These are phyloP conservation scores for Suillus spraguei DNA, from an alignment of 768 basidiomycete genomes.

Conservation along the genomic window DNA sequence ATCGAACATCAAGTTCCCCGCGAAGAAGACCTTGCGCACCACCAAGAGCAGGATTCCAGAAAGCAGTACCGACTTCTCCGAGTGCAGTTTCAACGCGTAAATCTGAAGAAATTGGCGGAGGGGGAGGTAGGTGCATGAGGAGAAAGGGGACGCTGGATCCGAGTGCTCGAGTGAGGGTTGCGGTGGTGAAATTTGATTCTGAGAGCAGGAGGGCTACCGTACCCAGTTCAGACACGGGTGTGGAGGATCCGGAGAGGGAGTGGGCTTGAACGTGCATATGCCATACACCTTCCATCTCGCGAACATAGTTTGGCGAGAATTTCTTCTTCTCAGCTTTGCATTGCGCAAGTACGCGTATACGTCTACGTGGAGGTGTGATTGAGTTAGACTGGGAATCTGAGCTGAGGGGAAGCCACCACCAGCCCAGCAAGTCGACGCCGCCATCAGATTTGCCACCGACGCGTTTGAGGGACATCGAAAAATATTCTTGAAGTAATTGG, in stretches of 20 bases:
- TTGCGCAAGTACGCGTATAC: slow-evolving; percentile 80
- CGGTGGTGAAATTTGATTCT: slow-evolving; percentile 76
- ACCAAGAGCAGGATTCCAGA: slow-evolving; percentile 72
- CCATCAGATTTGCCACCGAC: slow-evolving; percentile 91
- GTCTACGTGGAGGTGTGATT: slow-evolving; percentile 36
- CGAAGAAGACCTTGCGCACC: slow-evolving; percentile 56
- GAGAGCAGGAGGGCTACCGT: slow-evolving; percentile 78
- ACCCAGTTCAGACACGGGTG: slow-evolving; percentile 10
- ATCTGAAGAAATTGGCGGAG: slow-evolving; percentile 14
- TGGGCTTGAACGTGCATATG: slow-evolving; percentile 32
- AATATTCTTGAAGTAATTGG: slow-evolving; percentile 54
- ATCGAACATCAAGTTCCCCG: slow-evolving; percentile 65
- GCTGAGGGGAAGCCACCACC: slow-evolving; percentile 83
- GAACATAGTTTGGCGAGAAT: slow-evolving; percentile 74
- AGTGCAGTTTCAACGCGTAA: slow-evolving; percentile 8
- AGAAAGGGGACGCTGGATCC: slow-evolving; percentile 80
- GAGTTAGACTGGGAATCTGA: slow-evolving; percentile 10
- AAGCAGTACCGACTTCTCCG: slow-evolving; percentile 46
- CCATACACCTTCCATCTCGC: slow-evolving; percentile 91
- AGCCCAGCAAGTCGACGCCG: slow-evolving; percentile 85
- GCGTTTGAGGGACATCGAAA: slow-evolving; percentile 80
- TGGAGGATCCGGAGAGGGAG: background rate
- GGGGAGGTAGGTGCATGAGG: slow-evolving; percentile 71
- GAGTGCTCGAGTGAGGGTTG: slow-evolving; percentile 67
- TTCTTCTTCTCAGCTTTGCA: slow-evolving; percentile 92